A percentile compares a stretch with the other conserved stretches of the same genome.
Conservation (phyloP, 1,284 basidiomycete genomes). For the Ganoderma sinense region DNA sequence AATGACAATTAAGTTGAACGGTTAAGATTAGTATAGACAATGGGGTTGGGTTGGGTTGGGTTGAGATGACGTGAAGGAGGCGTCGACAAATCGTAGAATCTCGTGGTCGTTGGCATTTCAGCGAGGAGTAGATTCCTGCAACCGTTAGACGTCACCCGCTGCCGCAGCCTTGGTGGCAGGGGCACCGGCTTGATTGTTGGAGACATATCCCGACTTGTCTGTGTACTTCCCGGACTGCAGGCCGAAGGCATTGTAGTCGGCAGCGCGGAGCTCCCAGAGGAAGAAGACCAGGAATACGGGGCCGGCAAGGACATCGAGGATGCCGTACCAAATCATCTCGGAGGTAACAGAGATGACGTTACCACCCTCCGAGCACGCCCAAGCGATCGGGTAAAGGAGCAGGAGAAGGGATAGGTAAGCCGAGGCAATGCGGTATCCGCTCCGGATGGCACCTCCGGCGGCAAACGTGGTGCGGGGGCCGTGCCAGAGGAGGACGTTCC, state of each 20-base stretch:
- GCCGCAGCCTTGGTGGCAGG: constrained; percentile 14
- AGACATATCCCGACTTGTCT: constrained; percentile 24
- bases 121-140: background rate
- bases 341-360: constrained; percentile 52
- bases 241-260: constrained; percentile 39
- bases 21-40: background rate
- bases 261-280: constrained; percentile 39
- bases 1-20: background rate
- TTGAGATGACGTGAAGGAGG: background rate
- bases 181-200: constrained; percentile 4
- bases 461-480: constrained; percentile 43
- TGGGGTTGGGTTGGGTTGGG: no score
- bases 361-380: constrained; percentile 56
- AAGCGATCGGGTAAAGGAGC: constrained; percentile 58
- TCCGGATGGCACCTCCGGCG: constrained; percentile 46
- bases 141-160: constrained; percentile 23
- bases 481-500: constrained; percentile 42
- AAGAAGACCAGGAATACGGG: constrained; percentile 53
- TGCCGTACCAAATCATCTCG: constrained; percentile 65
- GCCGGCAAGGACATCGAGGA: constrained; percentile 65
- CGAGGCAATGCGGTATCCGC: constrained; percentile 50
- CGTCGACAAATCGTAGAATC: constrained; percentile 10
- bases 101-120: constrained; percentile 9
- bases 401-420: constrained; percentile 57
- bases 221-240: constrained; percentile 39